Evolutionary conservation across 164 flowering plant genomes (phyloP).

Genomic region (Vitis amurensis): DNA sequence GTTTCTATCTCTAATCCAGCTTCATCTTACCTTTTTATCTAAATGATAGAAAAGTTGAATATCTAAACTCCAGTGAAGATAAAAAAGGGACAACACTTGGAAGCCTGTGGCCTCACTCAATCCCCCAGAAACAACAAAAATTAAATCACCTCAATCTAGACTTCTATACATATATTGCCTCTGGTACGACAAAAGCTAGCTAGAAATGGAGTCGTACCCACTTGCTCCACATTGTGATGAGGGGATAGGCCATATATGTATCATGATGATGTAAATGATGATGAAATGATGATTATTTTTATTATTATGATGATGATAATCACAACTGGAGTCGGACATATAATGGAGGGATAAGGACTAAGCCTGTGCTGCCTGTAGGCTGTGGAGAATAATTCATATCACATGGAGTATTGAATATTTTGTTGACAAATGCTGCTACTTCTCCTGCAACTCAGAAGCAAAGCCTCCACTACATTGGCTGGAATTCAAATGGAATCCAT

Average conservation of each 20-base stretch:
- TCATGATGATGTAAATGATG: neutral
- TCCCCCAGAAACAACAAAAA: neutral
- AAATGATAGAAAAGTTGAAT: neutral
- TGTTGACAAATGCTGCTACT: neutral
- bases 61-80: conserved; percentile 8
- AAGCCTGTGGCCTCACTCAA: neutral
- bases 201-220: neutral
- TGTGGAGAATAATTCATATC: neutral
- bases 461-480: too few species aligned
- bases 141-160: too few species aligned
- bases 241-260: neutral
- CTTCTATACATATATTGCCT: too few species aligned
- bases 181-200: neutral
- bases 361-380: neutral
- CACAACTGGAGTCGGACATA: neutral
- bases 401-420: neutral
- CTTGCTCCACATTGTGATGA: neutral
- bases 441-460: too few species aligned
- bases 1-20: neutral
- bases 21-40: conserved; percentile 6
- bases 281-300: neutral
- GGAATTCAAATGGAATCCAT: neutral
- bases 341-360: neutral
- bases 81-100: conserved; percentile 7
- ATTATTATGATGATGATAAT: neutral